Conservation (phyloP, 192 early-diverging fungal species). For the Phycomyces nitens region DNA sequence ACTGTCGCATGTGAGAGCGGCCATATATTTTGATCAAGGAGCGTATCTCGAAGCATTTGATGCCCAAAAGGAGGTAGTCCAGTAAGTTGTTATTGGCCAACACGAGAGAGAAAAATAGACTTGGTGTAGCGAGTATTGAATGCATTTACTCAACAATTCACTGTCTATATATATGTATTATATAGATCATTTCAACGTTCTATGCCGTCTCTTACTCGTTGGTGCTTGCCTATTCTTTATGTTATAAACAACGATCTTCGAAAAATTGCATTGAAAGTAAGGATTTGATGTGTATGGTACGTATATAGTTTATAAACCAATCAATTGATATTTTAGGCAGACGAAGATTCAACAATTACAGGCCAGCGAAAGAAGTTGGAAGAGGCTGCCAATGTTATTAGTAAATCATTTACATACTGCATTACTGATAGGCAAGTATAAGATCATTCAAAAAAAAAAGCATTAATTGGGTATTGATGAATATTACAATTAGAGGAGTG, state of each 20-base stretch:
- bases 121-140: not conserved
- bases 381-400: slow-evolving; percentile 79
- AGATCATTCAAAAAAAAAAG: not conserved
- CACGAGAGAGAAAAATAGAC: not conserved
- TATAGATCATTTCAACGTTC: slow-evolving; percentile 48
- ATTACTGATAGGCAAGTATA: slow-evolving; percentile 74
- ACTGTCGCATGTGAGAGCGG: slow-evolving; percentile 36
- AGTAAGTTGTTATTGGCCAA: slow-evolving; percentile 31
- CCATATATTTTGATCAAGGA: slow-evolving; percentile 17
- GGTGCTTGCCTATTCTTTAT: slow-evolving; percentile 62
- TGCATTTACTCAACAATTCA: not conserved
- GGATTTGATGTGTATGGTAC: not conserved
- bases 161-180: too few species aligned
- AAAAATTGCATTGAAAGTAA: slow-evolving; percentile 45
- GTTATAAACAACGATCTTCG: slow-evolving; percentile 58
- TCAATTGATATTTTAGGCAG: slow-evolving; percentile 37
- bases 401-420: slow-evolving; percentile 86
- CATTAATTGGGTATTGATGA: slow-evolving; percentile 3
- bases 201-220: slow-evolving; percentile 46
- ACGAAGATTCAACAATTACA: slow-evolving; percentile 37
- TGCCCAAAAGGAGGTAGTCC: slow-evolving; percentile 41
- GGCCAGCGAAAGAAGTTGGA: slow-evolving; percentile 66
- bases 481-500: not conserved
- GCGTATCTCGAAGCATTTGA: slow-evolving; percentile 41
- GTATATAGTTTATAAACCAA: not conserved